Evolutionary conservation across 2,329 filamentous ascomycete species (phyloP), one percentile per base, ranked within the genome.

Genomic region (Purpureocillium lavendulum): DNA sequence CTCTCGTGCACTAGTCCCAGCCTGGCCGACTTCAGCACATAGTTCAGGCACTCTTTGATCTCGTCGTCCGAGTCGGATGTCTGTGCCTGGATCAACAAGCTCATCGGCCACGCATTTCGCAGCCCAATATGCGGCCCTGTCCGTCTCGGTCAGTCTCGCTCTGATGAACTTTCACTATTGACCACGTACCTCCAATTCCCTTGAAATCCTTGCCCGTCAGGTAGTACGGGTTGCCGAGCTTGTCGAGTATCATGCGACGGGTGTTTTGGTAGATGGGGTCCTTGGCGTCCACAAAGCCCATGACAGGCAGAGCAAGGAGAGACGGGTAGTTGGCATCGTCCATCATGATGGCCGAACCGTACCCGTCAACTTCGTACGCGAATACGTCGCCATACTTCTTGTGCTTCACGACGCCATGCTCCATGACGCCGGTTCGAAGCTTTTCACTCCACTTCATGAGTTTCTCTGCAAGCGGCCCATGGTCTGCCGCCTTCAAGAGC

Each of bases 101-200:
- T 92, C 88, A 98, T 97, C 0, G 92, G 92, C 92, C 92, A 98
- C 7, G 90, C 92, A 49, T 95, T 86, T 51, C 77, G 69, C n/a
- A 94, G 66, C 0, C 92, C 92, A 49, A 96, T 84, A 54, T 80
- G 78, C 7, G 76, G 77, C 4, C 75, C 75, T 60, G 24, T 13
- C 14, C 30, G 17, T n/a, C 12, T 2, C 31, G 33, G 10, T n/a
- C 7, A n/a, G 21, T 10, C 5, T 26, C 6, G 10, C 21, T 54
- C 36, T 52, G 48, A 32, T 26, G 7, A 14, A n/a, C 30, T 9
- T 31, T 11, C 11, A 13, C 10, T 10, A 5, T 10, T 26, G 21
- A 26, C 21, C 16, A 55, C 71, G 55, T 59, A 80, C 88, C 92
- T 51, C 92, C 92, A 50, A 98, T 95, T 7, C 92, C 92, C 36